Conservation (phyloP, 2,329 filamentous ascomycete species). For the Xylariaceae sp. region DNA sequence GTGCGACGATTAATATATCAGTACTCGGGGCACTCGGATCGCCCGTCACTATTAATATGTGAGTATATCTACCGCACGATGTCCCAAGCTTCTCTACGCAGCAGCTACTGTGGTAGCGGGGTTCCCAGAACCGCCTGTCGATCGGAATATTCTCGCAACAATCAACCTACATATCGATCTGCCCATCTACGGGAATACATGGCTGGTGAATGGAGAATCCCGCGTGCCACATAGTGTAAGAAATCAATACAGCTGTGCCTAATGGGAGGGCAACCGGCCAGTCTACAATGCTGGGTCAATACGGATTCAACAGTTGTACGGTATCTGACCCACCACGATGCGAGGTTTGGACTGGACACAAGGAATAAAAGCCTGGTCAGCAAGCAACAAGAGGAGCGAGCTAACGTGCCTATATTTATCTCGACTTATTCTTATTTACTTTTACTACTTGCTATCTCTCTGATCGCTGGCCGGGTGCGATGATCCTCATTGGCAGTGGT, state of each 20-base stretch:
- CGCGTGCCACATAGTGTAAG: neutral
- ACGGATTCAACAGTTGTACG: neutral
- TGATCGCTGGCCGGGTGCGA: slow-evolving; percentile 11
- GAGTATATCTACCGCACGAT: too few species aligned
- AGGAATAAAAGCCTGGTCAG: slow-evolving; percentile 16
- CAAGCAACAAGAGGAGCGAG: neutral
- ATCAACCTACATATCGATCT: too few species aligned
- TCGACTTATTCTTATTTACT: too few species aligned
- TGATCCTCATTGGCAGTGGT: slow-evolving; percentile 13
- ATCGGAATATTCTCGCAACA: too few species aligned
- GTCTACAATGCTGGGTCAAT: slow-evolving; percentile 14
- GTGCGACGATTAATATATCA: neutral
- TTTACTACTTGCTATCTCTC: neutral
- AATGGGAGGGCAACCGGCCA: neutral
- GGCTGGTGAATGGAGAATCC: neutral
- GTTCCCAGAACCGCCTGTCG: too few species aligned
- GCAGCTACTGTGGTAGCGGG: too few species aligned
- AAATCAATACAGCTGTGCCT: neutral
- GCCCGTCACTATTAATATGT: neutral
- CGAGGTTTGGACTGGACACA: slow-evolving; percentile 2
- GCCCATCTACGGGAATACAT: too few species aligned
- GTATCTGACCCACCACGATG: slow-evolving; percentile 12
- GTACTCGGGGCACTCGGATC: neutral
- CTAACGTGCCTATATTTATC: slow-evolving; percentile 14
- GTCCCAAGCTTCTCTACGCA: too few species aligned